Evolutionary conservation across 257 asterid genomes (phyloP).

Genomic region (Cruciata laevipes): DNA sequence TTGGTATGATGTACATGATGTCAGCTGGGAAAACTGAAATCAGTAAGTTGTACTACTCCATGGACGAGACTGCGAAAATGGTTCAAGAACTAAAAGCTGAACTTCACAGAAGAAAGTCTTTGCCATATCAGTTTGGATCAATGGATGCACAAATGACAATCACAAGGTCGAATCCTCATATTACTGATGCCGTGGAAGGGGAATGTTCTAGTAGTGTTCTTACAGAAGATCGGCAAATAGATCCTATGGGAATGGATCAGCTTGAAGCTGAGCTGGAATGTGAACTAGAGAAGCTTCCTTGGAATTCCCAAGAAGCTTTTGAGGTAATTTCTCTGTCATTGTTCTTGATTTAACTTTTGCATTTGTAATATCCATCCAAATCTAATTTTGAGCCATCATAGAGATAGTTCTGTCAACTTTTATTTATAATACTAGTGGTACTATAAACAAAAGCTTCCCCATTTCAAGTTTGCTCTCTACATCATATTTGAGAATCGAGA

Average conservation of each 20-base stretch:
- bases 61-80: conserved; percentile 52
- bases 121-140: conserved; percentile 12
- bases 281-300: conserved; percentile 50
- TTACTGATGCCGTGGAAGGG: conserved; percentile 27
- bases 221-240: conserved; percentile 37
- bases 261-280: conserved; percentile 47
- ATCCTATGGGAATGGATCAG: conserved; percentile 46
- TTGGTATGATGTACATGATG: conserved; percentile 75
- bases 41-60: conserved; percentile 38
- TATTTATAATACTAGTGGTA: neutral
- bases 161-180: conserved; percentile 5
- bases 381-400: neutral
- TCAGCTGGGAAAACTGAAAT: conserved; percentile 66
- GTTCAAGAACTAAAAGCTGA: conserved; percentile 60
- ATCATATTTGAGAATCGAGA: too few species aligned
- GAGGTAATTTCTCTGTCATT: conserved; percentile 20
- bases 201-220: conserved; percentile 31
- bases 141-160: conserved; percentile 1
- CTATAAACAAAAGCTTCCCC: neutral
- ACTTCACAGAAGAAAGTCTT: conserved; percentile 34
- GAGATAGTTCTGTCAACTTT: neutral
- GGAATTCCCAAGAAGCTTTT: conserved; percentile 26
- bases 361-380: neutral
- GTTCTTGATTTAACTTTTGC: neutral
- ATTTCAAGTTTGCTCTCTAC: neutral